Base-by-base conservation (phyloP, 345 rosid species). In the Gossypium arboreum region DNA sequence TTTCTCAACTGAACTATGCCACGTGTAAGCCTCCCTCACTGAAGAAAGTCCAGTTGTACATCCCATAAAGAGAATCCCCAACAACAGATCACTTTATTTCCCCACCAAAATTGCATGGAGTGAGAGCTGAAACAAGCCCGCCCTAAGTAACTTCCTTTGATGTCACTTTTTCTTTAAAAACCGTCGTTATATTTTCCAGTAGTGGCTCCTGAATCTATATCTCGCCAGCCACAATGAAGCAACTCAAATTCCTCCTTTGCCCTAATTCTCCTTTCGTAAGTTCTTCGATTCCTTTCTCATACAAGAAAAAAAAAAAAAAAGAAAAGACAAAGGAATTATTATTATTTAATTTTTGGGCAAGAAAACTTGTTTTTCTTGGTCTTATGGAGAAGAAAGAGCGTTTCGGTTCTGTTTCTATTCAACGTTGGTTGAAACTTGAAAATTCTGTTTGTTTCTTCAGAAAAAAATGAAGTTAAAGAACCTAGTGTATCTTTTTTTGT, bases 211-310 rank as follows among this genome's bases (percentile, higher is more conserved):
- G 25, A 15, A 15, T n/a, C 57, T 3, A 15, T 7, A 15, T 43
- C 12, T 48, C 57, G 13, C 27, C 25, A 2, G 15, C 60, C 25
- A 57, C 22, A 11, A 73, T 73, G 76, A 73, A 59, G 68, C 71
- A 34, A 18, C 75, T 79, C 55, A 48, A 61, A 74, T 71, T 63
- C 72, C 60, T 76, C 56, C 68, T 85, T 73, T 88, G 88, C 81
- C 87, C 87, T 47, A 68, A 77, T 41, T 86, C 92, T 55, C 79
- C 88, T 60, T 76, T 62, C 25, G 92, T 88, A 81, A 73, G 86
- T 74, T 6, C 56, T 15, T 16, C 17, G 6, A 5, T 20, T 66
- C 24, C 50, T 16, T 12, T 18, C 2, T 65, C 0, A 10, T n/a
- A 18, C 9, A n/a, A 17, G n/a, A 7, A 16, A 17, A 2, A n/a